These are phyloP conservation scores for Pyronema omphalodes DNA, from an alignment of 495 filamentous ascomycete species.

Conservation along the genomic window DNA sequence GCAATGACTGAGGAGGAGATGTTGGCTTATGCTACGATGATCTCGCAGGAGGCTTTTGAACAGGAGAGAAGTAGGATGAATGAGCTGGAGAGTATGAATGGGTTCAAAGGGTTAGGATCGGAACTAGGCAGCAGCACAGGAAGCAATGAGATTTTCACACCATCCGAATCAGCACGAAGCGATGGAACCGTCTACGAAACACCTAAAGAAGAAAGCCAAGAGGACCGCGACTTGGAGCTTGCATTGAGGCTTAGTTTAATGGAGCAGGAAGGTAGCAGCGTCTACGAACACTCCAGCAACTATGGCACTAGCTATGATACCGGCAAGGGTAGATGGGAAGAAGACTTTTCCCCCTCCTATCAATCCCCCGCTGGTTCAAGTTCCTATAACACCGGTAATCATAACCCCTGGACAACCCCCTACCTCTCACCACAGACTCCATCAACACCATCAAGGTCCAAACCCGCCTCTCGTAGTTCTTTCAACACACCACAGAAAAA, in stretches of 20 bases:
- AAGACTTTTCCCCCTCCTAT: not conserved
- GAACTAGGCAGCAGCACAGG: slow-evolving; percentile 2
- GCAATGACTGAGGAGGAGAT: slow-evolving; percentile 77
- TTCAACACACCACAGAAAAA: not conserved
- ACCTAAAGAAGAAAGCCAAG: slow-evolving; percentile 26
- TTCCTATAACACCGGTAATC: too few species aligned
- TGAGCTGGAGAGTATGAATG: slow-evolving; percentile 32
- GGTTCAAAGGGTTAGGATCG: slow-evolving; percentile 23
- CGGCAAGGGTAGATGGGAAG: not conserved
- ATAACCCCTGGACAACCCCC: too few species aligned
- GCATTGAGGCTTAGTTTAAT: slow-evolving; percentile 17
- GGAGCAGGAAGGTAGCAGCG: slow-evolving; percentile 4
- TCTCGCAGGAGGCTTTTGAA: slow-evolving; percentile 61
- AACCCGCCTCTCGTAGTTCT: not conserved
- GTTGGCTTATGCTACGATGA: slow-evolving; percentile 67
- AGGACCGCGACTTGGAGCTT: slow-evolving; percentile 63
- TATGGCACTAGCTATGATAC: not conserved
- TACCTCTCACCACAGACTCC: too few species aligned
- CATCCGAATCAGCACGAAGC: slow-evolving; percentile 7
- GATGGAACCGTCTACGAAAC: slow-evolving; percentile 28
- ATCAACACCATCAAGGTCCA: not conserved
- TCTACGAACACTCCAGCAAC: not conserved
- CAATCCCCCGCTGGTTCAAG: too few species aligned
- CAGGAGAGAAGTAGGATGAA: slow-evolving; percentile 5
- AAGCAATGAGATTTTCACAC: slow-evolving; percentile 14